Percentiles rank a stretch among this genome's conserved stretches.
Conservation (phyloP, 257 asterid genomes). For the Solanum paucissectum region DNA sequence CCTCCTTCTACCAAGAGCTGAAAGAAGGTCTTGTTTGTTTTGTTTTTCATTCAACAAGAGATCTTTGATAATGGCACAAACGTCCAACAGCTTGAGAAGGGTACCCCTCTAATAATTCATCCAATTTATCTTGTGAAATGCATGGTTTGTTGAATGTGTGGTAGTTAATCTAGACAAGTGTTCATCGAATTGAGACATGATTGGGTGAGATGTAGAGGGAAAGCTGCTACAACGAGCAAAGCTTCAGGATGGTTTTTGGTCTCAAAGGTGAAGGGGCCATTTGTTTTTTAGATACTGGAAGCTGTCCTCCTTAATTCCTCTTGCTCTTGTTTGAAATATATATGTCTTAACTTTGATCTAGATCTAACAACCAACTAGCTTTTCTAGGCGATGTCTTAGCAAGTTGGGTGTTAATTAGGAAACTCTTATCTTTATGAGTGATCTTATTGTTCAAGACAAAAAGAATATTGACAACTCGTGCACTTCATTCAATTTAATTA, state of each 20-base stretch:
- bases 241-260: background rate
- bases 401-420: background rate
- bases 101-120: slow-evolving; percentile 19
- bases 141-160: slow-evolving; percentile 15
- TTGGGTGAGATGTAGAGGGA: slow-evolving; percentile 13
- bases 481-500: background rate
- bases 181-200: slow-evolving; percentile 5
- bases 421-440: background rate
- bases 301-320: background rate
- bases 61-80: slow-evolving; percentile 16
- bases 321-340: background rate
- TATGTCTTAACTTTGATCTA: background rate
- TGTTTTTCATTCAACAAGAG: slow-evolving; percentile 11
- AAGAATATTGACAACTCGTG: background rate
- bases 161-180: slow-evolving; percentile 2
- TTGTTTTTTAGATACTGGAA: background rate
- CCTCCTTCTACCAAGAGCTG: slow-evolving; percentile 21
- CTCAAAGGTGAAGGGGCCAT: background rate
- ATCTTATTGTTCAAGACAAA: background rate
- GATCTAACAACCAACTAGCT: background rate
- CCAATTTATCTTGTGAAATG: background rate
- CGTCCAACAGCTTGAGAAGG: slow-evolving; percentile 15
- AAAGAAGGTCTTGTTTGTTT: slow-evolving; percentile 12
- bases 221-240: slow-evolving; percentile 12
- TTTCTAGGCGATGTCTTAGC: background rate